Evolutionary conservation across 2,329 filamentous ascomycete species (phyloP), one percentile per base, ranked within the genome.

Genomic region (Fusarium lateritium): DNA sequence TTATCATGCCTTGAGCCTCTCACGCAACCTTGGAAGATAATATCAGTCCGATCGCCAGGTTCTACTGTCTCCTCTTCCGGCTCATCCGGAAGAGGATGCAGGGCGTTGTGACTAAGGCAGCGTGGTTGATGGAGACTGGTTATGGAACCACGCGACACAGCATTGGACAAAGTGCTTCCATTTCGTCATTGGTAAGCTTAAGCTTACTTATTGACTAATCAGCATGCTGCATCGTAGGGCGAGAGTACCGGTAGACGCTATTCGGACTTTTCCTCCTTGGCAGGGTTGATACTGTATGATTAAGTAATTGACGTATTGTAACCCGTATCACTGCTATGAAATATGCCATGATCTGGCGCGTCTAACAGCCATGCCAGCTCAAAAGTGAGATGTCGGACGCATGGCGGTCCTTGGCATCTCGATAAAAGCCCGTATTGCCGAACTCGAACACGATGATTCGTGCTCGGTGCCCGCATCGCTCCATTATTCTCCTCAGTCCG

Each of bases 31-130:
- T 56, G 28, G 26, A 62, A 24, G 36, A 59, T 42, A 36, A 56
- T 55, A 42, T 47, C 44, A 34, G 56, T 55, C 51, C 55, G 45
- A 50, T 60, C 43, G 63, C 54, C 59, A 58, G 61, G 56, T 52
- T 59, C 42, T 52, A 56, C 19, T 19, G 67, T 47, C 56, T 53
- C 50, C 49, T 59, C 47, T 62, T 63, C 67, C 71, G 71, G 71
- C 60, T 65, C 51, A 63, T 56, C 71, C 71, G 71, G 71, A 53
- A 63, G 46, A 47, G 54, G 36, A 58, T 60, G 70, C 62, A 71
- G 63, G 71, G 65, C 49, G 59, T 62, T 52, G 60, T 62, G 66
- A 69, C 56, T 65, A 71, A 70, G 46, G 39, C 44, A 56, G 57
- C 58, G 64, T 69, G 67, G 64, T 62, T 56, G 51, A 56, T 62